A percentile compares a stretch with the other conserved stretches of the same genome.
These are phyloP conservation scores for Suillus clintonianus DNA, from an alignment of 768 basidiomycete genomes.

Conservation along the genomic window DNA sequence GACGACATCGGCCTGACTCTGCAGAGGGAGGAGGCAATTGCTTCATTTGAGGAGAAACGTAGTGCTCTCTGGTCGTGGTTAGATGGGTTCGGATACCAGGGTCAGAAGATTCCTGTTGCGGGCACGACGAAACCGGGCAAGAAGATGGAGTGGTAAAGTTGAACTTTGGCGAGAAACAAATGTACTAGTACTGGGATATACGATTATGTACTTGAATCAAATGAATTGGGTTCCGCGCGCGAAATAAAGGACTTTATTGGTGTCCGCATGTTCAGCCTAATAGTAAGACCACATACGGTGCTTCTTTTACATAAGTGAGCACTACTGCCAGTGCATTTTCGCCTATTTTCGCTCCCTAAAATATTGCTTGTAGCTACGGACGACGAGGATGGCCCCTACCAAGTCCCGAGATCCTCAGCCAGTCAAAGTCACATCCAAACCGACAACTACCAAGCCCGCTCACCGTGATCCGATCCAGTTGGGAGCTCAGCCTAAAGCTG, in stretches of 20 bases:
- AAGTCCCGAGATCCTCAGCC: constrained; percentile 14
- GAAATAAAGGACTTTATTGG: not conserved
- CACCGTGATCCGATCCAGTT: not conserved
- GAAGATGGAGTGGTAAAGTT: constrained; percentile 73
- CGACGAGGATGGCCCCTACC: constrained; percentile 12
- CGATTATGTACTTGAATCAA: not conserved
- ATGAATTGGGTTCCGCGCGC: constrained; percentile 2
- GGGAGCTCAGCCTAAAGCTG: constrained; percentile 15
- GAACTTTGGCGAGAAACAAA: not conserved
- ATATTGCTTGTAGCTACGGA: constrained; percentile 9
- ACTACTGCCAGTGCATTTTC: not conserved
- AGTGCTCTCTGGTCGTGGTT: constrained; percentile 91
- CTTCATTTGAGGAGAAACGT: constrained; percentile 76
- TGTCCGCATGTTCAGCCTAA: not conserved
- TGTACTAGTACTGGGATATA: not conserved
- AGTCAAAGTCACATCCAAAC: constrained; percentile 18
- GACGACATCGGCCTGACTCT: constrained; percentile 97
- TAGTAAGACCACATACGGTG: not conserved
- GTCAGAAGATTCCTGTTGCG: constrained; percentile 66
- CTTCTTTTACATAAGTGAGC: constrained; percentile 4
- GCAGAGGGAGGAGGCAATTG: constrained; percentile 73
- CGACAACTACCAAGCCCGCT: constrained; percentile 1
- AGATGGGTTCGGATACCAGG: constrained; percentile 91
- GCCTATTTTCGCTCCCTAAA: constrained; percentile 1
- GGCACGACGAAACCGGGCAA: constrained; percentile 36